phyloP scores from a whole-genome alignment of 257 asterid genomes.

The Hygrophila difformis region DNA sequence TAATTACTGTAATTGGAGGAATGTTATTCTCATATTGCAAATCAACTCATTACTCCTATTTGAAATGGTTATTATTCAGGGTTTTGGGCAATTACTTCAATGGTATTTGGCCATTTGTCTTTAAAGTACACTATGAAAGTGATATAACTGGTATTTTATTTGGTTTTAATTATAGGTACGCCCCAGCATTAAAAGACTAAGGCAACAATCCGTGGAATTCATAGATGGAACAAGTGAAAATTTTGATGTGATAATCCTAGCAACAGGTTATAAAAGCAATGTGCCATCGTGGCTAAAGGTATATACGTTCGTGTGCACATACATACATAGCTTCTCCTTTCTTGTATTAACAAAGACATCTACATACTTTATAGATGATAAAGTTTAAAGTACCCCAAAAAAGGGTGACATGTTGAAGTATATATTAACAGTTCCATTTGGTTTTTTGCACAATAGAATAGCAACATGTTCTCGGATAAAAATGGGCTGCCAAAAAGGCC shows the following conservation, averaged over 20 bases:
- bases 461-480: constrained; percentile 56
- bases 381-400: neutral
- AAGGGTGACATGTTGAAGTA: neutral
- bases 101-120: too few species aligned
- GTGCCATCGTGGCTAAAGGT: constrained; percentile 70
- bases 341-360: too few species aligned
- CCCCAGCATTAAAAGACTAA: constrained; percentile 14
- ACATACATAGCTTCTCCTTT: too few species aligned
- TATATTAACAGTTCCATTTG: too few species aligned
- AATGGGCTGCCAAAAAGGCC: constrained; percentile 32
- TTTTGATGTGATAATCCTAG: constrained; percentile 53
- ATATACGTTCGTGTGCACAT: neutral
- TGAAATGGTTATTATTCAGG: too few species aligned
- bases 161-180: neutral
- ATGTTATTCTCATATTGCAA: too few species aligned
- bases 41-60: too few species aligned
- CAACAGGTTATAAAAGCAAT: constrained; percentile 73
- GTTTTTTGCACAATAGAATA: constrained; percentile 33
- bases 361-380: too few species aligned
- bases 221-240: constrained; percentile 37
- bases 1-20: too few species aligned
- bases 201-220: constrained; percentile 35
- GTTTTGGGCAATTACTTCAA: too few species aligned
- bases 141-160: too few species aligned
- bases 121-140: too few species aligned